Evolutionary conservation across 2,329 filamentous ascomycete species (phyloP).

Genomic region (Botryotinia narcissicola): DNA sequence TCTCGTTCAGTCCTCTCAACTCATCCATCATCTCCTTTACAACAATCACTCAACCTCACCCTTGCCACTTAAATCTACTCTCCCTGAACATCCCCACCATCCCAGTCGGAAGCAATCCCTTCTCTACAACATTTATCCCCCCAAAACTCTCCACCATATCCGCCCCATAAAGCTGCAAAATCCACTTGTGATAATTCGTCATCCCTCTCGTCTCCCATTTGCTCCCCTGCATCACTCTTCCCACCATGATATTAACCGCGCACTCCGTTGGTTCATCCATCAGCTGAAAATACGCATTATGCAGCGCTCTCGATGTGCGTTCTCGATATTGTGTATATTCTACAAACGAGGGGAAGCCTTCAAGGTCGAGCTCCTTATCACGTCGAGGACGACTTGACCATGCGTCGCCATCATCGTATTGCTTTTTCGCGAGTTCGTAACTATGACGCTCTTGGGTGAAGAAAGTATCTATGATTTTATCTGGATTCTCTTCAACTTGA

Average conservation of each 20-base stretch:
- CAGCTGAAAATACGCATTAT: neutral
- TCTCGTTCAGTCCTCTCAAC: neutral
- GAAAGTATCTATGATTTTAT: constrained; percentile 32
- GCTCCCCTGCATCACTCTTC: neutral
- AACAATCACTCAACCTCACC: constrained; percentile 35
- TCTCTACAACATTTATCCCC: constrained; percentile 41
- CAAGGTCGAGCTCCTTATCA: neutral
- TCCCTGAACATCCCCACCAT: constrained; percentile 41
- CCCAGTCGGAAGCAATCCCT: constrained; percentile 42
- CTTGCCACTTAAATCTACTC: constrained; percentile 41
- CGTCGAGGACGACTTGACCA: neutral
- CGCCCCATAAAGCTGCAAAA: constrained; percentile 40
- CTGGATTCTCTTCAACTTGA: constrained; percentile 27
- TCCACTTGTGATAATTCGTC: constrained; percentile 41
- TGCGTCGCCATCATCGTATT: constrained; percentile 33
- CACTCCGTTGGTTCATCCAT: neutral
- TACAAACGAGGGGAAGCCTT: constrained; percentile 8
- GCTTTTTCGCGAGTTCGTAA: constrained; percentile 38
- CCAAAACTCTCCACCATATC: constrained; percentile 43
- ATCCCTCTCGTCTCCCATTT: neutral
- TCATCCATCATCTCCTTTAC: neutral
- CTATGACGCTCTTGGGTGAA: constrained; percentile 37
- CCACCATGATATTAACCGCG: neutral
- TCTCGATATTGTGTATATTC: neutral
- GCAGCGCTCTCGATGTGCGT: neutral